Evolutionary conservation across 441 rosid genomes (phyloP).

Genomic region (Breynia disticha): DNA sequence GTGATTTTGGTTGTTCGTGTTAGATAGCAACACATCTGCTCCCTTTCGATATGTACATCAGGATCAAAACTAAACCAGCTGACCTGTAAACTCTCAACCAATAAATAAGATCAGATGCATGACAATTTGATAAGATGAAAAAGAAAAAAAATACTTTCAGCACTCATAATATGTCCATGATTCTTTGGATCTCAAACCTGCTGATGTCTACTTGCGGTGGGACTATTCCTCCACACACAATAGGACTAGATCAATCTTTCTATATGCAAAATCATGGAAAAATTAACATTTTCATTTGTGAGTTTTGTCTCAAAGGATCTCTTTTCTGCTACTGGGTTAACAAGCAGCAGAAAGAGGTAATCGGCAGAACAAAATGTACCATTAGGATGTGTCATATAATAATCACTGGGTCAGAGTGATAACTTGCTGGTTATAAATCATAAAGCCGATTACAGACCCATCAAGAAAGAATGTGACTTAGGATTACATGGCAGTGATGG

Average conservation of each 20-base stretch:
- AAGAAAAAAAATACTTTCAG: no score
- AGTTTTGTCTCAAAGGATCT: no score
- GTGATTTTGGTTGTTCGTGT: slow-evolving; percentile 83
- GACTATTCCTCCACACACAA: no score
- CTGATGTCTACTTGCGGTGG: no score
- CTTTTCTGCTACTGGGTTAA: no score
- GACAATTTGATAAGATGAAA: background rate
- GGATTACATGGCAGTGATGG: no score
- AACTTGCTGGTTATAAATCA: background rate
- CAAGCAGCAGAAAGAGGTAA: no score
- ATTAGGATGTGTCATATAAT: background rate
- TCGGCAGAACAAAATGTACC: background rate
- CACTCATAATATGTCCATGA: no score
- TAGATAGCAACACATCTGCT: slow-evolving; percentile 91
- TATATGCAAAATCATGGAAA: no score
- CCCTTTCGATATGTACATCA: slow-evolving; percentile 71
- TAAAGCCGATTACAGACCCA: background rate
- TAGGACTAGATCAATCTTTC: no score
- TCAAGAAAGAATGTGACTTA: background rate
- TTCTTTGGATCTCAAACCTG: no score
- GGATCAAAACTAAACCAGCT: slow-evolving; percentile 99
- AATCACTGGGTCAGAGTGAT: background rate
- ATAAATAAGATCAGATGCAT: slow-evolving; percentile 17
- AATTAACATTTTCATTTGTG: no score
- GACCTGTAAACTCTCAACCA: slow-evolving; percentile 44